phyloP scores from a whole-genome alignment of 2,329 filamentous ascomycete genomes.

The Aspergillus quadrilineatus region DNA sequence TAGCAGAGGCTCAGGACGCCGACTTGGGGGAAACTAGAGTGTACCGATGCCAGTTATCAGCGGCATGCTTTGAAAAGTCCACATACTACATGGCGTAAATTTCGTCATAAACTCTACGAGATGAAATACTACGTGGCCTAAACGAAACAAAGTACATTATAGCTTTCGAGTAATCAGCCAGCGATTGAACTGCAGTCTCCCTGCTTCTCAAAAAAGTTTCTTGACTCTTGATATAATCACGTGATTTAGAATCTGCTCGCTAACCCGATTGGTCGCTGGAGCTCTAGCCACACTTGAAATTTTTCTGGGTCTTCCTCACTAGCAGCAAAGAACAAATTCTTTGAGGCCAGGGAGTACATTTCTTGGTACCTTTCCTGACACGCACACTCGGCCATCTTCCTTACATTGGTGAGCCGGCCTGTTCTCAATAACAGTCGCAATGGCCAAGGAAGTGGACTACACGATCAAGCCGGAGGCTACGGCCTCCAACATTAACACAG shows the following conservation, averaged over 20 bases:
- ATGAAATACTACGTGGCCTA: no score
- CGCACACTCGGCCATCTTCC: constrained; percentile 19
- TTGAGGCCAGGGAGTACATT: constrained; percentile 23
- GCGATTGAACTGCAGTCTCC: no score
- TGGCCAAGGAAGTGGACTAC: constrained; percentile 67
- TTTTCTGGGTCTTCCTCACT: constrained; percentile 28
- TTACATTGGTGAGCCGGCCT: constrained; percentile 21
- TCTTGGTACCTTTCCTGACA: constrained; percentile 23
- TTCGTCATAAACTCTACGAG: no score
- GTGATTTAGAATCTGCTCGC: constrained; percentile 22
- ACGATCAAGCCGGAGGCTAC: constrained; percentile 88
- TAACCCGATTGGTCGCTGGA: constrained; percentile 24
- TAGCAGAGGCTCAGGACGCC: constrained; percentile 41
- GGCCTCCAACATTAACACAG: constrained; percentile 77
- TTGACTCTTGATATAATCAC: constrained; percentile 7
- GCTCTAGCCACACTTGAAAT: constrained; percentile 29
- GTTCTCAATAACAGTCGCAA: constrained; percentile 40
- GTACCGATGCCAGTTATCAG: not conserved
- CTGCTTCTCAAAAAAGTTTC: no score
- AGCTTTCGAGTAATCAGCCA: no score
- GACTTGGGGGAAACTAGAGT: constrained; percentile 38
- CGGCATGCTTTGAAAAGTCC: no score
- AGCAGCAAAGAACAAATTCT: constrained; percentile 23
- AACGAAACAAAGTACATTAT: no score
- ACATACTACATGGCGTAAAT: no score